Percentiles rank a stretch among this genome's conserved stretches.
Evolutionary conservation across 1,284 basidiomycete species (phyloP).

Genomic region (Cutaneotrichosporon mucoides): DNA sequence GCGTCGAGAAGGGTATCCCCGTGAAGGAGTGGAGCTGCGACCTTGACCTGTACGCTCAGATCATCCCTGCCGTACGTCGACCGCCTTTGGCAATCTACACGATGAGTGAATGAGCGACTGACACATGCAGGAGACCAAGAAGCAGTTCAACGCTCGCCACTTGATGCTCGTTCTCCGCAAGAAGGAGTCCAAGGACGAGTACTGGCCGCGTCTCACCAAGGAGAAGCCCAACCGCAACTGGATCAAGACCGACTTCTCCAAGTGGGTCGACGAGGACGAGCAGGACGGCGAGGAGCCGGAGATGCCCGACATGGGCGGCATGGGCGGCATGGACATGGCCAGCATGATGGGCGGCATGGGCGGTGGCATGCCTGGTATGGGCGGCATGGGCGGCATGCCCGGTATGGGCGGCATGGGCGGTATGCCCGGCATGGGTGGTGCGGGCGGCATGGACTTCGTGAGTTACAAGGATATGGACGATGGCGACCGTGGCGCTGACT

Average conservation of each 20-base stretch:
- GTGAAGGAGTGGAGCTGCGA: slow-evolving; percentile 67
- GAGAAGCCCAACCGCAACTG: slow-evolving; percentile 70
- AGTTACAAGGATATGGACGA: neutral
- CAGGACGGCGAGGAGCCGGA: slow-evolving; percentile 59
- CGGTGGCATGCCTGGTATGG: no score
- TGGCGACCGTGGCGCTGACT: neutral
- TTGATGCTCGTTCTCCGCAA: slow-evolving; percentile 70
- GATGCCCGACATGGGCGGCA: slow-evolving; percentile 6
- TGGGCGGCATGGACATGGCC: slow-evolving; percentile 22
- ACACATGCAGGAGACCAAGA: slow-evolving; percentile 58
- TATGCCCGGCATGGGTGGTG: slow-evolving; percentile 46
- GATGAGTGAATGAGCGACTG: slow-evolving; percentile 40
- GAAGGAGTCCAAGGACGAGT: slow-evolving; percentile 69
- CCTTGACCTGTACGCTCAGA: slow-evolving; percentile 67
- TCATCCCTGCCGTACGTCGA: slow-evolving; percentile 60
- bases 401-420: slow-evolving; percentile 14
- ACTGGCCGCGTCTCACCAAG: slow-evolving; percentile 85
- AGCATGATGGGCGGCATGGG: slow-evolving; percentile 20
- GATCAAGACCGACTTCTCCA: slow-evolving; percentile 85
- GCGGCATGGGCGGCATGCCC: slow-evolving; percentile 26
- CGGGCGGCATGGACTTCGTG: slow-evolving; percentile 52
- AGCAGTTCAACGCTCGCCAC: slow-evolving; percentile 60
- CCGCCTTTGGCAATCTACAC: no score
- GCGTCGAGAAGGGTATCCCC: slow-evolving; percentile 55
- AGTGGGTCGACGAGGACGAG: slow-evolving; percentile 95